phyloP scores from a whole-genome alignment of 192 early-diverging fungal species.

The Paraglomus brasilianum region DNA sequence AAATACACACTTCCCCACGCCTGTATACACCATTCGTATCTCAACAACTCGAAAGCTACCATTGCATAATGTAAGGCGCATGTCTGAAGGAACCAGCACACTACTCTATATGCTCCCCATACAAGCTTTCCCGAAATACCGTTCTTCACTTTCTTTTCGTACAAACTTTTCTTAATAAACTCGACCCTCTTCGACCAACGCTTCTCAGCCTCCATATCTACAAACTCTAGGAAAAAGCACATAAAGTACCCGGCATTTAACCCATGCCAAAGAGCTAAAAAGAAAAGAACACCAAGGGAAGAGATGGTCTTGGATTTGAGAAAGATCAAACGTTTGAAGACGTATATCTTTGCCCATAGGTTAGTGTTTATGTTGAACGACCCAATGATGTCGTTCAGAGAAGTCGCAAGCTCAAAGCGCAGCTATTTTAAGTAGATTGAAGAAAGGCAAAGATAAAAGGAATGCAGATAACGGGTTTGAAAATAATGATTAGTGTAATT shows the following conservation, averaged over 20 bases:
- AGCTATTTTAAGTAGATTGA: background rate
- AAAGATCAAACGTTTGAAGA: slow-evolving; percentile 59
- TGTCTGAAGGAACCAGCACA: slow-evolving; percentile 47
- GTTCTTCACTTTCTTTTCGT: slow-evolving; percentile 26
- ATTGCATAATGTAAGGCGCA: slow-evolving; percentile 48
- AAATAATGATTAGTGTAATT: background rate
- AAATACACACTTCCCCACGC: slow-evolving; percentile 28
- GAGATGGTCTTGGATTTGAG: slow-evolving; percentile 58
- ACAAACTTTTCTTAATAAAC: slow-evolving; percentile 37
- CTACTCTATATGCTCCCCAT: slow-evolving; percentile 32
- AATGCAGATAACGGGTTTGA: no score
- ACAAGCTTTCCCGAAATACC: slow-evolving; percentile 15
- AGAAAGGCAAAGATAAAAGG: background rate
- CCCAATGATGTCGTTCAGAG: slow-evolving; percentile 49
- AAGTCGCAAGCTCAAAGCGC: slow-evolving; percentile 53
- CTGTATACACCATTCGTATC: slow-evolving; percentile 33
- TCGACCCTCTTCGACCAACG: slow-evolving; percentile 36
- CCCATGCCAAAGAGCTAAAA: slow-evolving; percentile 67
- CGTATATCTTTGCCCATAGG: slow-evolving; percentile 59
- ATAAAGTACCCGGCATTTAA: slow-evolving; percentile 57
- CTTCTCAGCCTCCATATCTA: slow-evolving; percentile 53
- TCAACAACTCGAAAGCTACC: slow-evolving; percentile 51
- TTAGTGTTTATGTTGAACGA: slow-evolving; percentile 70
- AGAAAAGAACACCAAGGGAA: slow-evolving; percentile 43
- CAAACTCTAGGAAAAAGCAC: slow-evolving; percentile 56